Conservation (phyloP, 495 filamentous ascomycete species). For the Aspergillus baeticus region DNA sequence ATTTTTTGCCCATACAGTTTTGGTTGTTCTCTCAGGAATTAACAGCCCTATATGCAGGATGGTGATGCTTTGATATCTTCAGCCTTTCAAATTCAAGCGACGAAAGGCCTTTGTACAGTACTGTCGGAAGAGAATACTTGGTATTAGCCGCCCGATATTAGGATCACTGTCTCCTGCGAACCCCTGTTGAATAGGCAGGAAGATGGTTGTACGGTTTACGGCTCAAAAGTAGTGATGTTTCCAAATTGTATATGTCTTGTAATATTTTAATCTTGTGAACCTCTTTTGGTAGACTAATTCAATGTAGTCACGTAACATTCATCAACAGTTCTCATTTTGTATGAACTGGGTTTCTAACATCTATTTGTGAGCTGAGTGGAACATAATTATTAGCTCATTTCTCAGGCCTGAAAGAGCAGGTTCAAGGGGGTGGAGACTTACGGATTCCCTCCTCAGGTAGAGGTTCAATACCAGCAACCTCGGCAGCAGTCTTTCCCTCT, state of each 20-base stretch:
- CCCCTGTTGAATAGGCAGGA: too few relatives aligned
- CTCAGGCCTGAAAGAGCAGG: background rate
- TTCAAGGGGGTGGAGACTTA: constrained; percentile 34
- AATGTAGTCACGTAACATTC: constrained; percentile 8
- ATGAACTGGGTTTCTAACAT: constrained; percentile 7
- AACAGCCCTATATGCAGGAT: too few relatives aligned
- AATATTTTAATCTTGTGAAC: background rate
- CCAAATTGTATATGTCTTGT: background rate
- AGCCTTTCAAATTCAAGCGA: too few relatives aligned
- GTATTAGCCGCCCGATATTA: too few relatives aligned
- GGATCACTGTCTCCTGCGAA: too few relatives aligned
- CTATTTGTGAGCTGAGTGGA: constrained; percentile 39
- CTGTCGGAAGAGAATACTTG: too few relatives aligned
- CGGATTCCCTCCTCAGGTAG: constrained; percentile 66
- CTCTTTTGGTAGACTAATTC: constrained; percentile 1
- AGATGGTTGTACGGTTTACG: background rate
- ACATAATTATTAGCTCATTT: constrained; percentile 2
- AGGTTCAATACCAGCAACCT: constrained; percentile 63
- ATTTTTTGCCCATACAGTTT: too few relatives aligned
- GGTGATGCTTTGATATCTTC: too few relatives aligned
- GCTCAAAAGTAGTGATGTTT: background rate
- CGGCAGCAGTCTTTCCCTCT: constrained; percentile 58
- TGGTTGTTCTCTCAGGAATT: too few relatives aligned
- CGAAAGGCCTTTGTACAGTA: too few relatives aligned
- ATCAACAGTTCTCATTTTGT: constrained; percentile 5